Evolutionary conservation across 192 early-diverging fungal genomes (phyloP).

Genomic region (Backusella circina): DNA sequence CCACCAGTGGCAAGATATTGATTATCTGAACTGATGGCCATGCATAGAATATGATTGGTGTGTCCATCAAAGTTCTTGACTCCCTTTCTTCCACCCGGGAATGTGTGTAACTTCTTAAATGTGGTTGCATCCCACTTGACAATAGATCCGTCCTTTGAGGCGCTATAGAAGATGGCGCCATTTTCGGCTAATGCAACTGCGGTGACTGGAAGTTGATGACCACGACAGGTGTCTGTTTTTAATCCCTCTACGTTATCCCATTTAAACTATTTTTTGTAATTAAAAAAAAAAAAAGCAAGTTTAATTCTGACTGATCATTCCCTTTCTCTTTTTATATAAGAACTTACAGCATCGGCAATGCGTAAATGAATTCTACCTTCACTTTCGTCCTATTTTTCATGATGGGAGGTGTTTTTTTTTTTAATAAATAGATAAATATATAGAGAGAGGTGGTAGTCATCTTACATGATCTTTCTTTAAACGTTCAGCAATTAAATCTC

Average conservation of each 20-base stretch:
- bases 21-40: slow-evolving; percentile 67
- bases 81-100: slow-evolving; percentile 74
- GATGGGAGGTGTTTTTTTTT: too few relatives aligned
- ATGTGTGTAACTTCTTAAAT: slow-evolving; percentile 61
- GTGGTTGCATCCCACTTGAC: slow-evolving; percentile 85
- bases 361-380: slow-evolving; percentile 49
- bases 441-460: neutral
- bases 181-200: slow-evolving; percentile 70
- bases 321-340: slow-evolving; percentile 20
- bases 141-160: slow-evolving; percentile 90
- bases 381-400: slow-evolving; percentile 44
- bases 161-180: slow-evolving; percentile 72
- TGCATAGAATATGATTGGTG: slow-evolving; percentile 66
- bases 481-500: slow-evolving; percentile 88
- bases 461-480: slow-evolving; percentile 75
- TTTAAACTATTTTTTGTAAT: slow-evolving; percentile 13
- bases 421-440: neutral
- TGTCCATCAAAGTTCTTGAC: slow-evolving; percentile 64
- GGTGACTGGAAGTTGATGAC: slow-evolving; percentile 79
- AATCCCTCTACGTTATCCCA: slow-evolving; percentile 28
- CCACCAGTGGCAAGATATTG: slow-evolving; percentile 82
- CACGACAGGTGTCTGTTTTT: slow-evolving; percentile 43
- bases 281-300: too few relatives aligned
- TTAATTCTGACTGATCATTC: too few relatives aligned
- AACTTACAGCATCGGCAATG: slow-evolving; percentile 50